Evolutionary conservation across 495 filamentous ascomycete species (phyloP), one percentile per base, ranked within the genome.

Genomic region (Aspergillus nanangensis): DNA sequence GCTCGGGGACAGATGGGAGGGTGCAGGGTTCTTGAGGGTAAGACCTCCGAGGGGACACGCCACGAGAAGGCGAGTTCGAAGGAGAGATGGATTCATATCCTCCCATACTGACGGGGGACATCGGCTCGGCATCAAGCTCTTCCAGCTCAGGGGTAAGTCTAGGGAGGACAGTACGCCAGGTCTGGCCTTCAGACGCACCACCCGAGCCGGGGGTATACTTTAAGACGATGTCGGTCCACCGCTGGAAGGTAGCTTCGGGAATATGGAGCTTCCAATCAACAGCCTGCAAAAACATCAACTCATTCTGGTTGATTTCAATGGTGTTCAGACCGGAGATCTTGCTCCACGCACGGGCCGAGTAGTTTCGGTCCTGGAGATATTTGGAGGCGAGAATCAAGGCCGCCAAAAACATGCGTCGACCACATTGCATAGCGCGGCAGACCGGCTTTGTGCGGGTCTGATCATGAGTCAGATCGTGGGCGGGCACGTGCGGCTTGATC

Each of bases 311-410:
- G 65, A 98, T 96, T 68, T 98, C 93, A 24, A 77, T 67, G 0
- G 88, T 89, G 52, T 88, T 87, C 29, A 97, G 74, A 29, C 92
- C 91, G 17, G 92, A 96, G 41, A 98, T 97, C 72, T 94, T 96
- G 63, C 93, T 96, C 93, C 93, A 98, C 17, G 93, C 93, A 27
- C 90, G 80, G 32, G 93, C 90, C 7, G 94, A 97, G 66, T 91
- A 98, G 65, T 97, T 98, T 35, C 93, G 86, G 65, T 98, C 93
- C 63, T 98, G 93, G 32, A 97, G 75, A 64, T 96, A 98, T 70
- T 98, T 98, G 18, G 93, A 96, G 3, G 90, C 89, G 37, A 96
- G 75, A 55, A 96, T 95, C 51, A 96, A 74, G 10, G 88, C 88
- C 13, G 94, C 87, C 44, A 98, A 75, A 61, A 98, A 97, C 90